A percentile compares a stretch with the other conserved stretches of the same genome.
These are phyloP conservation scores for Wickerhamiella lipophila DNA, from an alignment of 805 yeast species.

Conservation along the genomic window DNA sequence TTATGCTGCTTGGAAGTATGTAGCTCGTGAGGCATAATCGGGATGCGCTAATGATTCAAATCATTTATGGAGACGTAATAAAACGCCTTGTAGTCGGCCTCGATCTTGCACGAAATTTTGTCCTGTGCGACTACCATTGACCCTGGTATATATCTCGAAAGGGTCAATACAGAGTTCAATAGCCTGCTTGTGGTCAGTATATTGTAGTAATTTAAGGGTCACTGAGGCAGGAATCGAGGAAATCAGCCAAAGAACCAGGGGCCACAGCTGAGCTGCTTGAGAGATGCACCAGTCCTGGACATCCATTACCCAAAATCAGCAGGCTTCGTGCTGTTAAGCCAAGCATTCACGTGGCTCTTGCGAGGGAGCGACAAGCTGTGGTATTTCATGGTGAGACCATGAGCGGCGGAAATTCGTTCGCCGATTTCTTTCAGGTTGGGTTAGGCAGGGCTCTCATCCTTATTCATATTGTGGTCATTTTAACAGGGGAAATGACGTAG, in stretches of 20 bases:
- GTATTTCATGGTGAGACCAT: not conserved
- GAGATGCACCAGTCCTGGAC: not conserved
- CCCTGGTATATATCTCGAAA: too few relatives aligned
- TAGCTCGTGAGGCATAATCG: too few relatives aligned
- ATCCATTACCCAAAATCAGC: not conserved
- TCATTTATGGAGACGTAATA: too few relatives aligned
- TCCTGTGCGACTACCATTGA: too few relatives aligned
- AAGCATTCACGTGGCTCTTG: not conserved
- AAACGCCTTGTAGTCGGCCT: too few relatives aligned
- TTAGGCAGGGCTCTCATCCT: not conserved
- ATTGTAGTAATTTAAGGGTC: not conserved
- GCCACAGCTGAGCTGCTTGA: not conserved
- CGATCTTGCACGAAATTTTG: too few relatives aligned
- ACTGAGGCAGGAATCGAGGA: not conserved
- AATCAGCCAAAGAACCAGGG: not conserved
- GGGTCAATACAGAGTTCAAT: too few relatives aligned
- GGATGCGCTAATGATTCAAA: too few relatives aligned
- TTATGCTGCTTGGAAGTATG: too few relatives aligned
- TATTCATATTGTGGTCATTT: not conserved
- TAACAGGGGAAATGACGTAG: too few relatives aligned
- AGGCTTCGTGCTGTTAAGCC: not conserved
- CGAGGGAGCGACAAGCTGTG: not conserved
- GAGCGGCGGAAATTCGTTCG: not conserved
- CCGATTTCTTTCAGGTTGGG: not conserved
- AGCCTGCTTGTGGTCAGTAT: not conserved